Conservation (phyloP, 345 rosid genomes). For the Ceriops decandra region DNA sequence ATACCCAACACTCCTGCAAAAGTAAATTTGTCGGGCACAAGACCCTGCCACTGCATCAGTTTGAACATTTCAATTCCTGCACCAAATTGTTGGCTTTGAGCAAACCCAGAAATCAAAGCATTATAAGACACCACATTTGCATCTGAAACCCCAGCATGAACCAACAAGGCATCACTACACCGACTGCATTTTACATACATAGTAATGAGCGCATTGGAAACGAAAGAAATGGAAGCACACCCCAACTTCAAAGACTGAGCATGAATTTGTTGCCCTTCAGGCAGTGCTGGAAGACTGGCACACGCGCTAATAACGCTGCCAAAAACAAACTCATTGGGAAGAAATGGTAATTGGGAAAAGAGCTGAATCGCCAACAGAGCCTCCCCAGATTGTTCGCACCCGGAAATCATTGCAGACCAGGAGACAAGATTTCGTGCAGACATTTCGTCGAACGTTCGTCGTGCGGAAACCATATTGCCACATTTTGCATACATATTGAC, state of each 20-base stretch:
- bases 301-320: conserved; percentile 48
- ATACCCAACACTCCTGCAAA: conserved; percentile 41
- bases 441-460: conserved; percentile 54
- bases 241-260: conserved; percentile 49
- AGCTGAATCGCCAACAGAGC: conserved; percentile 35
- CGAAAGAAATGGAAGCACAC: conserved; percentile 38
- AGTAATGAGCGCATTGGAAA: conserved; percentile 50
- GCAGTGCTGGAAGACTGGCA: conserved; percentile 30
- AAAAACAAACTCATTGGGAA: conserved; percentile 51
- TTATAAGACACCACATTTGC: conserved; percentile 51
- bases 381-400: conserved; percentile 42
- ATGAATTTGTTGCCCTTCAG: conserved; percentile 47
- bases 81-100: conserved; percentile 36
- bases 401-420: conserved; percentile 67
- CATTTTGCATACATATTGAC: conserved; percentile 57
- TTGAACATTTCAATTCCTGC: conserved; percentile 40
- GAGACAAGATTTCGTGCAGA: conserved; percentile 50
- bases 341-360: conserved; percentile 31
- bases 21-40: conserved; percentile 45
- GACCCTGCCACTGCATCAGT: conserved; percentile 35
- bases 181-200: conserved; percentile 54
- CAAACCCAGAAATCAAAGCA: conserved; percentile 54
- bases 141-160: conserved; percentile 19
- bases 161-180: conserved; percentile 38
- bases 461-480: conserved; percentile 36